These are phyloP conservation scores for Eremochloa ophiuroides DNA, from an alignment of 176 grass and related monocot species.

Conservation along the genomic window DNA sequence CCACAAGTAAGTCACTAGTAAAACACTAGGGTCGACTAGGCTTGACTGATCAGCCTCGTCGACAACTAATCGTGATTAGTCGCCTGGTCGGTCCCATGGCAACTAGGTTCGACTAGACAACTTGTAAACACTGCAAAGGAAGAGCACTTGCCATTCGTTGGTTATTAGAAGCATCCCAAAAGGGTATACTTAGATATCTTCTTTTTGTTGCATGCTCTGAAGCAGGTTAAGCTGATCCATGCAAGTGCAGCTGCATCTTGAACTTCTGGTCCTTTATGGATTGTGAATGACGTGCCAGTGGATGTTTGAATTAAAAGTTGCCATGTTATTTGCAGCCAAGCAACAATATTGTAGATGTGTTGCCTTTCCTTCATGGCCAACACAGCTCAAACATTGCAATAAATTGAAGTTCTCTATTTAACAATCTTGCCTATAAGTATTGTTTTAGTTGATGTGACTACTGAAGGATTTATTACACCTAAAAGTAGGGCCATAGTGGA, in stretches of 20 bases:
- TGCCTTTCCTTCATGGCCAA: background rate
- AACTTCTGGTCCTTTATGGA: background rate
- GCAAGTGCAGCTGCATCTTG: background rate
- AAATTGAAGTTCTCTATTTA: conserved; percentile 2
- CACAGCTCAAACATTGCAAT: background rate
- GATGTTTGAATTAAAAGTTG: background rate
- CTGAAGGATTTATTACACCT: conserved; percentile 25
- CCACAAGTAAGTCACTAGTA: no score
- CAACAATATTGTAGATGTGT: background rate
- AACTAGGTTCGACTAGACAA: no score
- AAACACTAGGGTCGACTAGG: no score
- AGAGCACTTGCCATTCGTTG: no score
- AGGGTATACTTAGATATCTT: background rate
- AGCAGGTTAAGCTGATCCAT: conserved; percentile 6
- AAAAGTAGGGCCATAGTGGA: conserved; percentile 33
- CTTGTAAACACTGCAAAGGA: no score
- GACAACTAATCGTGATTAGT: no score
- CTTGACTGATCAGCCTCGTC: no score
- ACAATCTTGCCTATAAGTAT: background rate
- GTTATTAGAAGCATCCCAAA: no score
- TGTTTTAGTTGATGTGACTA: conserved; percentile 31
- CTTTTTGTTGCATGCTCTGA: no score
- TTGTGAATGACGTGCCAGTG: background rate
- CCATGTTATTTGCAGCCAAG: background rate
- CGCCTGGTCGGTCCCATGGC: no score